These are phyloP conservation scores for Primulina huaijiensis DNA, from an alignment of 257 asterid species.

Conservation along the genomic window DNA sequence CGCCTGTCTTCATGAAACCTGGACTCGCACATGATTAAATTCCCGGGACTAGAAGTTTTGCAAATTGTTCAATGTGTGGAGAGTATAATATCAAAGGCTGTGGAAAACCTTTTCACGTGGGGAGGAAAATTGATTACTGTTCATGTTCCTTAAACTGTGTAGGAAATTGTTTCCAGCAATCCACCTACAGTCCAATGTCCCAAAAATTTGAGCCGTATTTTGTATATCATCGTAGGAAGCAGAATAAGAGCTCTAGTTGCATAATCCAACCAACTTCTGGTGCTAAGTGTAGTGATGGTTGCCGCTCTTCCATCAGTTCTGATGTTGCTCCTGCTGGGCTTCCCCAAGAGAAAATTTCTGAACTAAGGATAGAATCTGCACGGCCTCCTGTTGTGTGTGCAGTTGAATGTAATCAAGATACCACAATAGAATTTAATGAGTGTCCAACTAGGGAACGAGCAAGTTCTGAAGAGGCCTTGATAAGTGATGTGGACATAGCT, in stretches of 20 bases:
- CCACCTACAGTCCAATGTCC: slow-evolving; percentile 42
- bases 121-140: slow-evolving; percentile 25
- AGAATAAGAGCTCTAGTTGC: slow-evolving; percentile 28
- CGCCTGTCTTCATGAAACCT: slow-evolving; percentile 28
- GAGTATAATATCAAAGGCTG: slow-evolving; percentile 27
- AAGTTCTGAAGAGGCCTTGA: slow-evolving; percentile 44
- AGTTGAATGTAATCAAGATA: slow-evolving; percentile 31
- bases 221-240: slow-evolving; percentile 43
- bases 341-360: slow-evolving; percentile 30
- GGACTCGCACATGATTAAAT: slow-evolving; percentile 27
- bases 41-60: slow-evolving; percentile 30
- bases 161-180: slow-evolving; percentile 30
- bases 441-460: slow-evolving; percentile 32
- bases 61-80: slow-evolving; percentile 31
- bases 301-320: slow-evolving; percentile 38
- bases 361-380: slow-evolving; percentile 27
- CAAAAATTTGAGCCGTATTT: slow-evolving; percentile 30
- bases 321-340: slow-evolving; percentile 33
- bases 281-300: slow-evolving; percentile 31
- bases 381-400: slow-evolving; percentile 26
- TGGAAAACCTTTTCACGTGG: slow-evolving; percentile 26
- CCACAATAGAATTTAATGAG: slow-evolving; percentile 38
- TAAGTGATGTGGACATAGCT: slow-evolving; percentile 34
- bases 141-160: slow-evolving; percentile 27
- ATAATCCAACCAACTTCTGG: slow-evolving; percentile 25